A percentile compares a stretch with the other conserved stretches of the same genome.
Conservation (phyloP, 2,329 filamentous ascomycete species). For the Purpureocillium takamizusanense region DNA sequence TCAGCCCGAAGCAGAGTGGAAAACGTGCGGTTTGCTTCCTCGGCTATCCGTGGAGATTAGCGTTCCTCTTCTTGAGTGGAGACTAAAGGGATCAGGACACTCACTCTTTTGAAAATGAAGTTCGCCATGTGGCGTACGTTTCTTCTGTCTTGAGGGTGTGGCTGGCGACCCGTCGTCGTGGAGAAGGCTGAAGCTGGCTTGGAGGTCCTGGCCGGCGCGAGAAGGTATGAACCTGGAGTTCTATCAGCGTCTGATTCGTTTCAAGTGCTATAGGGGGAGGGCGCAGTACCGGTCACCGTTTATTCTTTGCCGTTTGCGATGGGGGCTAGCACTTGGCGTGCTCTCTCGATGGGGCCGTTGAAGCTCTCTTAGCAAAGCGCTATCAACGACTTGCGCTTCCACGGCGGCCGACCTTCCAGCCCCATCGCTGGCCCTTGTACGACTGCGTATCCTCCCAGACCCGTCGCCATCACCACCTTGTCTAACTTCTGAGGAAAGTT, state of each 20-base stretch:
- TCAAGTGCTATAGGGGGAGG: not conserved
- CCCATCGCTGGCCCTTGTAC: slow-evolving; percentile 23
- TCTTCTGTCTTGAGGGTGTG: slow-evolving; percentile 77
- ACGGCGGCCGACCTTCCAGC: slow-evolving; percentile 26
- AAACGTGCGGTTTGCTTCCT: slow-evolving; percentile 92
- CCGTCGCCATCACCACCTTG: slow-evolving; percentile 25
- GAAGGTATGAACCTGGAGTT: slow-evolving; percentile 81
- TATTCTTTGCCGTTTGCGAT: slow-evolving; percentile 50
- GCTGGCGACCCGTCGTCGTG: slow-evolving; percentile 91
- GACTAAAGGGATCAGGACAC: slow-evolving; percentile 20
- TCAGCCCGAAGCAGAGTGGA: slow-evolving; percentile 81
- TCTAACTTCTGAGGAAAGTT: slow-evolving; percentile 33
- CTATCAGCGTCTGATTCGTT: slow-evolving; percentile 11
- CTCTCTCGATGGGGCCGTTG: slow-evolving; percentile 41
- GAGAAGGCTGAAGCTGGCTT: slow-evolving; percentile 84
- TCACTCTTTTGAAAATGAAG: slow-evolving; percentile 89
- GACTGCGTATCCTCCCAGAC: slow-evolving; percentile 24
- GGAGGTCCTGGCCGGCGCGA: slow-evolving; percentile 82
- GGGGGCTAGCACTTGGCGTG: slow-evolving; percentile 44
- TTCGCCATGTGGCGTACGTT: slow-evolving; percentile 78
- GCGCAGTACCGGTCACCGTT: slow-evolving; percentile 49
- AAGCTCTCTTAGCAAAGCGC: slow-evolving; percentile 42
- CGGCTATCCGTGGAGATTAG: slow-evolving; percentile 42
- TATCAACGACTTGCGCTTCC: slow-evolving; percentile 41
- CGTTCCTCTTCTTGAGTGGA: too few relatives aligned